Evolutionary conservation across 177 flowering plant species (phyloP).

Genomic region (Vitis hybrid): DNA sequence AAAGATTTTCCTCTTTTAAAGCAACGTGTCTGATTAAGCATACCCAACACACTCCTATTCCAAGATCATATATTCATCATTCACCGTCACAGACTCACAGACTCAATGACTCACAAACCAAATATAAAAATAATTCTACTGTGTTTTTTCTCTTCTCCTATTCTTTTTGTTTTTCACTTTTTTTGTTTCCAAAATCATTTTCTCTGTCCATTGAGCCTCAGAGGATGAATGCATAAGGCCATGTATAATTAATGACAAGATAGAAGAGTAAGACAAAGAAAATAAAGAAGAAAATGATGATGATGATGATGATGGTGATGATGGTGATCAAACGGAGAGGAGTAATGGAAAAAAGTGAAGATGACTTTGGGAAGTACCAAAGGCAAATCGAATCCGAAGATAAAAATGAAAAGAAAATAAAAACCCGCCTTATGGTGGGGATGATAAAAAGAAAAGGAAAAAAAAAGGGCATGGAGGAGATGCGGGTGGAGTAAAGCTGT

Average conservation of each 20-base stretch:
- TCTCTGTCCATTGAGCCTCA: background rate
- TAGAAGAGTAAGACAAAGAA: constrained; percentile 1
- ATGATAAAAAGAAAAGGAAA: background rate
- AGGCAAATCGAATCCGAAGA: constrained; percentile 21
- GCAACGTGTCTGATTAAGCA: too few species aligned
- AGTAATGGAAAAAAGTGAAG: background rate
- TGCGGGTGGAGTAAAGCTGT: constrained; percentile 24
- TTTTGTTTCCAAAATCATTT: background rate
- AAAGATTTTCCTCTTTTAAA: too few species aligned
- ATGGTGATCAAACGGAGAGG: constrained; percentile 2
- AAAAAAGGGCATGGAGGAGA: background rate
- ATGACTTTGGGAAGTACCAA: constrained; percentile 14
- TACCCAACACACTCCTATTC: too few species aligned
- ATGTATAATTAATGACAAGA: background rate
- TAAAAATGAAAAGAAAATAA: background rate
- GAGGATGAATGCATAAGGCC: too few species aligned
- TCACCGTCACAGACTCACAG: too few species aligned
- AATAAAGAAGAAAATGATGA: background rate
- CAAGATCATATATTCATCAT: too few species aligned
- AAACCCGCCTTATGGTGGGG: too few species aligned
- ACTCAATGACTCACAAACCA: too few species aligned
- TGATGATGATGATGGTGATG: too few species aligned
- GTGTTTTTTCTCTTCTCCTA: too few species aligned
- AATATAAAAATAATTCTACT: too few species aligned
- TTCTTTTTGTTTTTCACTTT: too few species aligned